Percentiles rank a stretch among this genome's conserved stretches.
phyloP scores from a whole-genome alignment of 371 early-diverging fungal genomes.

The Synchytrium microbalum region DNA sequence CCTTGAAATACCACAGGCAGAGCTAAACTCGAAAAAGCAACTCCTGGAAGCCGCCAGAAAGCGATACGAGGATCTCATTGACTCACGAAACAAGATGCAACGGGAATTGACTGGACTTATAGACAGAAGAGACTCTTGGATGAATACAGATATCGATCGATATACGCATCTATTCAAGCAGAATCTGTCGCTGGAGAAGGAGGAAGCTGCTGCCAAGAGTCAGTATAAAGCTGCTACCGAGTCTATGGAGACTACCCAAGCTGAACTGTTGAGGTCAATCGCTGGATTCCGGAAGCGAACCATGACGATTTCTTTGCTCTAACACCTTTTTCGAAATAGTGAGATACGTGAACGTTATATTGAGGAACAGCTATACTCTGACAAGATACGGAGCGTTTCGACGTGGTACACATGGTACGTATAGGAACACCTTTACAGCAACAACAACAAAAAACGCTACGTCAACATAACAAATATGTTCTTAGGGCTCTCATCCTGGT shows the following conservation, averaged over 20 bases:
- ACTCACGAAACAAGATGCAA: background rate
- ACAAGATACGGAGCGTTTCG: conserved; percentile 85
- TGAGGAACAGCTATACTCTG: conserved; percentile 93
- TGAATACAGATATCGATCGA: conserved; percentile 71
- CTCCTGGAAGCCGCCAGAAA: background rate
- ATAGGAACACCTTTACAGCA: background rate
- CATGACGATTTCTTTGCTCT: background rate
- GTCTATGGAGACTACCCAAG: conserved; percentile 25
- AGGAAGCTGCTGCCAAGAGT: conserved; percentile 51
- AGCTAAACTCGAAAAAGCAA: background rate
- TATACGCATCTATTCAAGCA: conserved; percentile 80
- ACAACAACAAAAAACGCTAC: background rate
- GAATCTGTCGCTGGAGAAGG: conserved; percentile 66
- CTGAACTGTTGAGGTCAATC: conserved; percentile 28
- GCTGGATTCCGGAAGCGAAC: background rate
- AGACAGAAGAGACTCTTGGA: conserved; percentile 72
- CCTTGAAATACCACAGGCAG: too few relatives aligned
- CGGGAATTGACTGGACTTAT: background rate
- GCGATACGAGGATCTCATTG: background rate
- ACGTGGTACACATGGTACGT: conserved; percentile 48
- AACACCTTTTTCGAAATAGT: conserved; percentile 6
- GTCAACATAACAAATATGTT: background rate
- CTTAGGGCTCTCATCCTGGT: conserved; percentile 32
- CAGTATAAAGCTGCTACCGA: conserved; percentile 43
- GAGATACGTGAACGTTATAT: conserved; percentile 42